Conservation (phyloP, 176 grass and related monocot species). For the Hsuehochloa calcarea region DNA sequence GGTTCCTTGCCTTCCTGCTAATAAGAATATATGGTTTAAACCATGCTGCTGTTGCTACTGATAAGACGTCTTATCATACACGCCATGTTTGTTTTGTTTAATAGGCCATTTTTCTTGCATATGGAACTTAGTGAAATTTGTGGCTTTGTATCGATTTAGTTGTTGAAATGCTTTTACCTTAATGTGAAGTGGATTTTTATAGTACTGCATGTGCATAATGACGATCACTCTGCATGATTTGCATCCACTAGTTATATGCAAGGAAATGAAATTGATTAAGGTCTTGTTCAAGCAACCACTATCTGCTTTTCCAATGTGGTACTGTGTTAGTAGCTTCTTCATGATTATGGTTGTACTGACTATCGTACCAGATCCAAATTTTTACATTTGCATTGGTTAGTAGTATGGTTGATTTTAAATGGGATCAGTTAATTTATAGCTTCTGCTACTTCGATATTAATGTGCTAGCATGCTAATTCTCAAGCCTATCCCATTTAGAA, state of each 20-base stretch:
- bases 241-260: not conserved
- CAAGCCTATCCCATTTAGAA: not conserved
- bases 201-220: not conserved
- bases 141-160: no score
- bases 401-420: not conserved
- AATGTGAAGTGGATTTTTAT: not conserved
- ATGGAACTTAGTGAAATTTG: not conserved
- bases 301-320: not conserved
- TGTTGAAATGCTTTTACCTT: not conserved
- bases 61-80: not conserved
- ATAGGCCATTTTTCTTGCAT: not conserved
- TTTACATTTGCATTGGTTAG: not conserved
- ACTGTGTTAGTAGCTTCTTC: not conserved
- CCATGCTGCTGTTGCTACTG: not conserved
- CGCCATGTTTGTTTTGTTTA: not conserved
- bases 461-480: not conserved
- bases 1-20: not conserved
- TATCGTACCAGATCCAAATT: not conserved
- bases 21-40: not conserved
- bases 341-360: not conserved
- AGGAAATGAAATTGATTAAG: not conserved
- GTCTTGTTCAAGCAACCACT: not conserved
- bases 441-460: not conserved
- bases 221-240: not conserved
- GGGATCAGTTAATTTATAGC: not conserved